A percentile compares a stretch with the other conserved stretches of the same genome.
Conservation (phyloP, 768 basidiomycete genomes). For the Macrolepiota dolichaula region DNA sequence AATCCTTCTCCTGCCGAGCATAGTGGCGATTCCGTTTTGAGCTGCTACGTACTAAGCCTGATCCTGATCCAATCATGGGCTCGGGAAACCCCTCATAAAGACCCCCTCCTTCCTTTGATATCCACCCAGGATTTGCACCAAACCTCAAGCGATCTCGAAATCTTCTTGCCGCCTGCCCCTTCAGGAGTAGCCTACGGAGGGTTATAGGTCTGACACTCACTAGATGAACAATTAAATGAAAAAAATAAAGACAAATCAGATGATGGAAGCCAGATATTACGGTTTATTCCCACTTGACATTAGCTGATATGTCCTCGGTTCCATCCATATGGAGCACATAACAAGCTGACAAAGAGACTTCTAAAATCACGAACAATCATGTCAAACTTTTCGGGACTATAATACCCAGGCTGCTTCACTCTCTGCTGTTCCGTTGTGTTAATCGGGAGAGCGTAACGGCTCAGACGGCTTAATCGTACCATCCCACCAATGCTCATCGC, state of each 20-base stretch:
- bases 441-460: not conserved
- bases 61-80: constrained; percentile 12
- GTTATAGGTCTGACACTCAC: not conserved
- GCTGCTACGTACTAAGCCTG: constrained; percentile 7
- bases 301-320: not conserved
- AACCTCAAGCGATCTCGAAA: not conserved
- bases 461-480: too few species aligned
- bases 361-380: not conserved
- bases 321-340: not conserved
- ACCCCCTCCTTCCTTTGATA: not conserved
- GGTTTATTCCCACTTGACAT: not conserved
- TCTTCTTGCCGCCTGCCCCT: not conserved
- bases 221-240: not conserved
- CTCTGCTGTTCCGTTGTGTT: not conserved
- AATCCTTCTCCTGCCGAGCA: constrained; percentile 13
- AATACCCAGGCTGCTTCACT: not conserved
- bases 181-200: too few species aligned
- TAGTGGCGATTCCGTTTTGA: constrained; percentile 7
- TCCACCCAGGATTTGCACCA: not conserved
- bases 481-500: too few species aligned
- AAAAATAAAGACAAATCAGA: not conserved
- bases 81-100: not conserved
- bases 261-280: not conserved
- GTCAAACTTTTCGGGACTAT: not conserved
- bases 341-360: not conserved